Evolutionary conservation across 805 yeast genomes (phyloP).

Genomic region (Wickerhamiella cacticola): DNA sequence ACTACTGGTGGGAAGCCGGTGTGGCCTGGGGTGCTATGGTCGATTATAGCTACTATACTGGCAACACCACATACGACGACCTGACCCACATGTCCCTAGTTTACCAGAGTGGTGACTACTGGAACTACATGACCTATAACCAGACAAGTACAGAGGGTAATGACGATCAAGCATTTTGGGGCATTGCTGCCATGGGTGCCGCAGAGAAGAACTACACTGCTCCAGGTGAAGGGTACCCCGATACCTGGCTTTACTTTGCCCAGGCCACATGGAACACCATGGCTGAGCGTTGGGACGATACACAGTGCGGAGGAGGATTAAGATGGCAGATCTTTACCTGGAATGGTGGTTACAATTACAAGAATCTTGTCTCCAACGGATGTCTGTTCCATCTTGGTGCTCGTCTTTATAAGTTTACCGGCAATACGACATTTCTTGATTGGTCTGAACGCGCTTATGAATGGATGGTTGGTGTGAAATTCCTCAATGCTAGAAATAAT

Average conservation of each 20-base stretch:
- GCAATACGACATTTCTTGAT: constrained; percentile 57
- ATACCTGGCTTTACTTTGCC: constrained; percentile 62
- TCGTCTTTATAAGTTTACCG: constrained; percentile 71
- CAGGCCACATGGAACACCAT: constrained; percentile 87
- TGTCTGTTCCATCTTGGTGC: constrained; percentile 80
- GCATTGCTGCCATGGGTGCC: constrained; percentile 81
- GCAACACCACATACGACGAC: constrained; percentile 54
- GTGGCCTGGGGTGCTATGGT: constrained; percentile 84
- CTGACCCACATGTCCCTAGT: constrained; percentile 49
- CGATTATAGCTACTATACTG: constrained; percentile 62
- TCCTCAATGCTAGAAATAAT: constrained; percentile 33
- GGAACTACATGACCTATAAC: constrained; percentile 75
- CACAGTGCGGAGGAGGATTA: constrained; percentile 72
- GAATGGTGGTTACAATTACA: constrained; percentile 90
- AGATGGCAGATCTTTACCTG: constrained; percentile 94
- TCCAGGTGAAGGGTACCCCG: constrained; percentile 35
- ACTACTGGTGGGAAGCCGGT: constrained; percentile 99
- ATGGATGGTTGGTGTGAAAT: constrained; percentile 53
- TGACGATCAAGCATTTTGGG: constrained; percentile 98
- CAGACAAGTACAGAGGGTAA: constrained; percentile 92
- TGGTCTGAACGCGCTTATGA: constrained; percentile 68
- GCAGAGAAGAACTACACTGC: constrained; percentile 77
- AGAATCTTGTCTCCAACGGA: constrained; percentile 85
- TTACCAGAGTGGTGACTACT: constrained; percentile 60
- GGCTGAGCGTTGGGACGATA: constrained; percentile 76